phyloP scores from a whole-genome alignment of 352 stramenopile genomes.

The Phytophthora pistaciae region DNA sequence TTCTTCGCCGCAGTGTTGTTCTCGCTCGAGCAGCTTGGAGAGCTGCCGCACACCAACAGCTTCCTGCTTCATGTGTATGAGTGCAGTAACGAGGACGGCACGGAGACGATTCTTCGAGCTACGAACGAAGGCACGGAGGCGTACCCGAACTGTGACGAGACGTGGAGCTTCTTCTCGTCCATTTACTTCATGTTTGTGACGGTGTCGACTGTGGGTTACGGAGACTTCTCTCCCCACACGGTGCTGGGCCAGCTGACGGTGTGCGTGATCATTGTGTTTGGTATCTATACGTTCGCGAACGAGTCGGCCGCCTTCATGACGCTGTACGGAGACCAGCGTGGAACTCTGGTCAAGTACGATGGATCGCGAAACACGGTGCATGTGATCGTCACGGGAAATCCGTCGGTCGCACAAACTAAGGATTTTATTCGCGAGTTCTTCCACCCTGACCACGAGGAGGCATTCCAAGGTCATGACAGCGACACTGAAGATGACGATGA shows the following conservation, averaged over 20 bases:
- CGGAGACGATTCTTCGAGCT: slow-evolving; percentile 55
- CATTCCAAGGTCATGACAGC: slow-evolving; percentile 38
- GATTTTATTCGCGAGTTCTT: slow-evolving; percentile 93
- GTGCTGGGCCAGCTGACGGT: slow-evolving; percentile 82
- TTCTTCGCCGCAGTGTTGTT: slow-evolving; percentile 87
- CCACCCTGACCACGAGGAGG: slow-evolving; percentile 80
- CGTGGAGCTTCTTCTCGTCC: slow-evolving; percentile 88
- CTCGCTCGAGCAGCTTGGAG: slow-evolving; percentile 85
- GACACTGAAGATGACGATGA: slow-evolving; percentile 28
- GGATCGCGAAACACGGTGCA: slow-evolving; percentile 74
- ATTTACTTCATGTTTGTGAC: slow-evolving; percentile 94
- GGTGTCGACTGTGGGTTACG: slow-evolving; percentile 88
- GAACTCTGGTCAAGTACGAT: slow-evolving; percentile 67
- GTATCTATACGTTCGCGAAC: slow-evolving; percentile 90
- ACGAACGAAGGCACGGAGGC: slow-evolving; percentile 58
- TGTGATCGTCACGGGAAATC: slow-evolving; percentile 89
- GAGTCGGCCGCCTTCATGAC: slow-evolving; percentile 83
- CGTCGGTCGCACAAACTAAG: slow-evolving; percentile 79
- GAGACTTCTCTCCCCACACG: slow-evolving; percentile 87
- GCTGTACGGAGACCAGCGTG: slow-evolving; percentile 77
- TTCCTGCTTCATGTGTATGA: slow-evolving; percentile 90
- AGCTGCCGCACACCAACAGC: slow-evolving; percentile 83
- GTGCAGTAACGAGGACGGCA: slow-evolving; percentile 65
- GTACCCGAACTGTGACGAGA: slow-evolving; percentile 74
- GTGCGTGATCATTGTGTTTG: slow-evolving; percentile 86